Evolutionary conservation across 768 basidiomycete species (phyloP), one percentile per base, ranked within the genome.

Genomic region (Russula sp.): DNA sequence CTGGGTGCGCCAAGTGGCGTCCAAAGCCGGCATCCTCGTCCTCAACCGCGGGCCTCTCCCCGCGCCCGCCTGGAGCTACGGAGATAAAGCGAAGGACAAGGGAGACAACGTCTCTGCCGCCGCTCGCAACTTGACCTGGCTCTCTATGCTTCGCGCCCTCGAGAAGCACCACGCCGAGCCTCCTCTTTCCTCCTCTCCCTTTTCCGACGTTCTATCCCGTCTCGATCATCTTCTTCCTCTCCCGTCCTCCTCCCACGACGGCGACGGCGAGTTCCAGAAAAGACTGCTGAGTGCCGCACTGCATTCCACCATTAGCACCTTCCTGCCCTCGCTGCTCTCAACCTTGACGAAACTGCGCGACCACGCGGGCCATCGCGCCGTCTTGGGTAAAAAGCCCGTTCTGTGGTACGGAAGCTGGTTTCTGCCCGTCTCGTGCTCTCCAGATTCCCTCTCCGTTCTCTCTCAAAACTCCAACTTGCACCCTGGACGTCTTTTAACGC

Each of bases 391-490:
- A n/a, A 61, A 45, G 47, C 55, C 56, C 10, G 61, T 65, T 25
- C 14, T 65, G 20, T 65, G 64, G 64, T 62, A 65, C 43, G 64
- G 61, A 25, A 63, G 55, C 41, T 63, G 64, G 64, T 65, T 43
- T 49, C 38, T 58, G 13, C 64, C 64, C n/a, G 5, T 53, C 41
- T 61, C 62, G 10, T 64, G 63, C 36, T 14, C 43, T 34, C 35
- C 29, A 7, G 59, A 51, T 13, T 42, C 35, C 16, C 32, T 55
- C 50, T 50, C 54, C 29, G 32, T 52, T 43, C 47, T 53, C 14
- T 39, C 34, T 16, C 54, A 50, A 3, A 34, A 35, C n/a, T 47
- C 55, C 6, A 46, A 36, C 34, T 25, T 9, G 7, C 41, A 63
- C 25, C 38, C 56, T 53, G 22, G n/a, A 20, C 43, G 22, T 42